Evolutionary conservation across 2,329 filamentous ascomycete species (phyloP), one percentile per base, ranked within the genome.

Genomic region (Chaetomium strumarium): DNA sequence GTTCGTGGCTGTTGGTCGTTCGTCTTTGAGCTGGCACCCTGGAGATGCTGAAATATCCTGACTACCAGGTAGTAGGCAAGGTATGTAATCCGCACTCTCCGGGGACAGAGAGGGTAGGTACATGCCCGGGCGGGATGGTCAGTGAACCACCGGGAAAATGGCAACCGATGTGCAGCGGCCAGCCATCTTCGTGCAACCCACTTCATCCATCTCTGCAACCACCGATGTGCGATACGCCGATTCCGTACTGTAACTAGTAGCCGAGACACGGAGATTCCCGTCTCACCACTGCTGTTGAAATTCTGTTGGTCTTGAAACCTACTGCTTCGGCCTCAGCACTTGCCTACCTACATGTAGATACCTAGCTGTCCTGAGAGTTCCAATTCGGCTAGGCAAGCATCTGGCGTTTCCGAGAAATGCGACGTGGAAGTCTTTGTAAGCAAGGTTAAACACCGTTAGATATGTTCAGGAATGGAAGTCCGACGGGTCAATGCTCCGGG

Each of bases 191-290:
- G 38, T 47, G 43, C 38, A 37, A 53, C 40, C 40, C n/a, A 20
- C 33, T 30, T n/a, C 33, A 34, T 34, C n/a, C n/a, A 19, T 38
- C 33, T 38, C 13, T 37, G 20, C 39, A 43, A 5, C 13, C 13
- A 33, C 41, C 20, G 34, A 34, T 47, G 43, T 42, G 44, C 44
- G 40, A 53, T 45, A 30, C 45, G 41, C 49, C 57, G 55, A 55
- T 51, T 39, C 34, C 13, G 34, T n/a, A n/a, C n/a, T n/a, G n/a
- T n/a, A n/a, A n/a, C n/a, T n/a, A n/a, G n/a, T 8, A 14, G 52
- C 54, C 24, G 7, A 7, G 24, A 24, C 24, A 24, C 7, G 51
- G 52, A 54, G 55, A 55, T 57, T 52, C 47, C 57, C 50, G 57
- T 47, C 46, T 48, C 51, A 16, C 51, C 54, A 44, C 42, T 40